Conservation (phyloP, 257 asterid species). For the Nicotiana paniculata region DNA sequence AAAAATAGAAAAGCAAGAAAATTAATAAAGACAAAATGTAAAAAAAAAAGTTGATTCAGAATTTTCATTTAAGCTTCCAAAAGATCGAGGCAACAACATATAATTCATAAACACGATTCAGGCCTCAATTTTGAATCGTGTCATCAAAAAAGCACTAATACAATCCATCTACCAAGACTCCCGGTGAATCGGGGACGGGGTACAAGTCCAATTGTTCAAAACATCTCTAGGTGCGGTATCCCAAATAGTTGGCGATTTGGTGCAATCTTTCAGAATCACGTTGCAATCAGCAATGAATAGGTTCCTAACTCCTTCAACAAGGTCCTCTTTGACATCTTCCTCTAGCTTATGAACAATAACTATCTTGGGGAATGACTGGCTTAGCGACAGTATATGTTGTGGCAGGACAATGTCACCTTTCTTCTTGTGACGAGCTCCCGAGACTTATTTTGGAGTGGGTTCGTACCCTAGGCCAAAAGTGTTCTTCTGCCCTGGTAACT, state of each 20-base stretch:
- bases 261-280: background rate
- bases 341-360: background rate
- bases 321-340: accelerated
- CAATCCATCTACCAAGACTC: background rate
- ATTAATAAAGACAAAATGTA: no score
- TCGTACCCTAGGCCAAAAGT: background rate
- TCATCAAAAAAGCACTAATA: no score
- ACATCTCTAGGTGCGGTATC: no score
- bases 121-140: no score
- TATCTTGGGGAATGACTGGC: background rate
- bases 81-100: no score
- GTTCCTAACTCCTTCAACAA: background rate
- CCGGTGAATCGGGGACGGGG: no score
- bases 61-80: no score
- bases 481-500: accelerated
- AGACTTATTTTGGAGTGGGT: background rate
- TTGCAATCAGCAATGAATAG: background rate
- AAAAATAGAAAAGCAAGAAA: no score
- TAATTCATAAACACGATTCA: no score
- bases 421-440: background rate
- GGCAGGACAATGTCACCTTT: background rate
- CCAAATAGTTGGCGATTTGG: no score
- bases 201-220: no score
- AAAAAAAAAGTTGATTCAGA: no score
- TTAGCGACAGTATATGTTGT: background rate